Evolutionary conservation across 495 filamentous ascomycete species (phyloP), one percentile per base, ranked within the genome.

Genomic region (Penicillium samsonianum): DNA sequence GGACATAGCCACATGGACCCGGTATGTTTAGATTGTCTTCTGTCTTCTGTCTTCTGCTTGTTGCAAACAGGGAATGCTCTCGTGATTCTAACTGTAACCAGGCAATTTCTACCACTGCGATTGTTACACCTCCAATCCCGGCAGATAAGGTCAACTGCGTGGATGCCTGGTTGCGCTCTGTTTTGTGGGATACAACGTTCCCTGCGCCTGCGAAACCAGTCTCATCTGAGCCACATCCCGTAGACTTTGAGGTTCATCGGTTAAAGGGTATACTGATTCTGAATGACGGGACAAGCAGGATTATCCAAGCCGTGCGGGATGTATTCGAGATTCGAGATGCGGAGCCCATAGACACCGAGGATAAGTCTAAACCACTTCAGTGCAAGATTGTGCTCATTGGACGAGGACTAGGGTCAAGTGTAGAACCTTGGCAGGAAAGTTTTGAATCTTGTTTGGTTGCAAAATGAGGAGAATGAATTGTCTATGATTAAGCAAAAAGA

Each of bases 241-340:
- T 33, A 10, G 55, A 54, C 62, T 91, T 80, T 55, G 90, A 95
- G 56, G 85, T 98, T 30, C 92, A 98, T 67, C 83, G 94, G 5
- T 63, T 92, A 28, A 98, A 98, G 71, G 92, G 91, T 9, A 85
- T 88, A 19, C 55, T 96, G 5, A 69, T 77, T 0, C 67, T 88
- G 7, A 61, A 76, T 1, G 79, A 87, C 59, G 91, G 90, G 0
- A 71, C 72, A 3, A 78, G 79, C 30, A 88, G 87, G 65, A 84
- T 98, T 60, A 81, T 97, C 5, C 94, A 98, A 68, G 94, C 92
- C 17, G 94, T 98, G 4, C 78, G 93, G 31, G 93, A 97, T 53
- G 79, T 96, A 8, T 98, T 97, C 67, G 94, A 98, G 65, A 89
- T 98, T 17, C 78, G 90, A 31, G 91, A 96, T 55, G 76, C 77